phyloP scores from a whole-genome alignment of 2,329 filamentous ascomycete genomes.

The Pyricularia grisea region DNA sequence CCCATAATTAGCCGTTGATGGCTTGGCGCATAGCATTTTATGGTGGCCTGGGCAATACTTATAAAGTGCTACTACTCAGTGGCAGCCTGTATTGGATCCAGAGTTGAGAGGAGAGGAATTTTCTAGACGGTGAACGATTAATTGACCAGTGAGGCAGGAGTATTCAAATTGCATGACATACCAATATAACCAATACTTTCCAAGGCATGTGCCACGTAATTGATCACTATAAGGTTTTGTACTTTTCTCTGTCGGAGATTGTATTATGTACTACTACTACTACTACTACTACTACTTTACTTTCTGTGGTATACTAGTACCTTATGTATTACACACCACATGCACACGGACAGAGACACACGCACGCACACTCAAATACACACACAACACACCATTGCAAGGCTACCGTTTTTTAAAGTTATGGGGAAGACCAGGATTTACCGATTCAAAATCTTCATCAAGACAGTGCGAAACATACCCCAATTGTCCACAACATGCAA shows the following conservation, averaged over 20 bases:
- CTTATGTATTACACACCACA: too few species aligned
- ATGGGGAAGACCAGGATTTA: background rate
- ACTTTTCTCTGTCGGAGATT: background rate
- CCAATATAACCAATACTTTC: background rate
- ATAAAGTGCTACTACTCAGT: too few species aligned
- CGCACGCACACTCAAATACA: background rate
- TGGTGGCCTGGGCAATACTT: too few species aligned
- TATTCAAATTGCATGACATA: background rate
- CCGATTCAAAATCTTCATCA: background rate
- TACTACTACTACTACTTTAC: too few species aligned
- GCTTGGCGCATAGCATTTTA: background rate
- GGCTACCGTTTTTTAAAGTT: background rate
- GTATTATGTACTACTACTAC: background rate
- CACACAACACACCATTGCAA: background rate
- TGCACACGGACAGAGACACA: background rate
- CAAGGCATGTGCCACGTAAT: background rate
- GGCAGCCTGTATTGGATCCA: too few species aligned
- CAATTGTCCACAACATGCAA: background rate
- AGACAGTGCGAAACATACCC: background rate
- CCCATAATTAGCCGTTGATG: background rate
- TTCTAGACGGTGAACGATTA: too few species aligned
- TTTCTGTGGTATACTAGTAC: too few species aligned
- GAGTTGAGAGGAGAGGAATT: too few species aligned
- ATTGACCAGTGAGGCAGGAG: background rate
- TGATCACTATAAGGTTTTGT: background rate